Conservation (phyloP, 2,329 filamentous ascomycete genomes). For the Beauveria sp. region DNA sequence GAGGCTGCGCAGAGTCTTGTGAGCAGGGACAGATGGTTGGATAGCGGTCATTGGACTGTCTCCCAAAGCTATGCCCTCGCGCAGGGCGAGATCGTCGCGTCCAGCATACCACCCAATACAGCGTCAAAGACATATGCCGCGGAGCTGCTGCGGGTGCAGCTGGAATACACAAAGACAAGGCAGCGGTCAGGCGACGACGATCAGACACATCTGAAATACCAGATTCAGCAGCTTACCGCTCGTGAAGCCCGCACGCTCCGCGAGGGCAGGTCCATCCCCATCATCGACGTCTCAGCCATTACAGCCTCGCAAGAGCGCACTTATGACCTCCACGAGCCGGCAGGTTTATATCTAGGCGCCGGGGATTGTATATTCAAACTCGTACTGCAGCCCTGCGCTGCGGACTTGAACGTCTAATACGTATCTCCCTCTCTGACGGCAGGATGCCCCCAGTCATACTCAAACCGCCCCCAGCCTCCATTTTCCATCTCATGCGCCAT, state of each 20-base stretch:
- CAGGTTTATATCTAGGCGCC: neutral
- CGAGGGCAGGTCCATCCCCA: neutral
- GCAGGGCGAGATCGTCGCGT: neutral
- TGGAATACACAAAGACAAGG: slow-evolving; percentile 1
- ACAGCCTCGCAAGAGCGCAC: neutral
- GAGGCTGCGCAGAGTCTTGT: neutral
- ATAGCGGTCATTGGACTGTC: neutral
- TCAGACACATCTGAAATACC: neutral
- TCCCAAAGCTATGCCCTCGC: neutral
- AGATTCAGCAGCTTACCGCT: neutral
- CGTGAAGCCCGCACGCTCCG: neutral
- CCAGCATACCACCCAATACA: neutral
- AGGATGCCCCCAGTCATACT: slow-evolving; percentile 37
- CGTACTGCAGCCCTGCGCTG: neutral
- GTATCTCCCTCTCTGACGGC: slow-evolving; percentile 24
- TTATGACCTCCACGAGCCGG: neutral
- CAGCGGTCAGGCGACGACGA: no score
- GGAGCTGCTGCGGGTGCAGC: neutral
- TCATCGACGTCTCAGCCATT: neutral
- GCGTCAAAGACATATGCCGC: neutral
- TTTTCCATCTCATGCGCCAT: slow-evolving; percentile 42
- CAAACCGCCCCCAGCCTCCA: slow-evolving; percentile 49
- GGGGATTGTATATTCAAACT: slow-evolving; percentile 1
- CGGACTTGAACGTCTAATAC: slow-evolving; percentile 17
- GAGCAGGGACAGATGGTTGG: no score